Conservation (phyloP, 176 grass and related monocot species). For the Cymbopogon citratus region DNA sequence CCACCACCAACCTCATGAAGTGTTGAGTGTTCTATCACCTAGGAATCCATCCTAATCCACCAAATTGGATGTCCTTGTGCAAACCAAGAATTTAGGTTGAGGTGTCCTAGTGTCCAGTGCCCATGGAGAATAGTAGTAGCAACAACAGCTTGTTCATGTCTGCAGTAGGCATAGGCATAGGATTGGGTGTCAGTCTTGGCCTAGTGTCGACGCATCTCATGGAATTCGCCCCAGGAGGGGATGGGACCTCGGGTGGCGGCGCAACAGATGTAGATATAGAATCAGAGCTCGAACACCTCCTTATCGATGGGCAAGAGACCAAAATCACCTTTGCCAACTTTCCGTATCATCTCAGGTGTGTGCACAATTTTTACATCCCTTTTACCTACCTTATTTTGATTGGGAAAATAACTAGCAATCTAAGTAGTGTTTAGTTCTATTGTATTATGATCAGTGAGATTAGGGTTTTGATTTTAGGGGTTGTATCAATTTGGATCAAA, state of each 20-base stretch:
- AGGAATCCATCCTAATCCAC: neutral
- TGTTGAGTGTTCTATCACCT: neutral
- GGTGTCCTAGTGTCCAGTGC: neutral
- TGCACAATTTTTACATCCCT: neutral
- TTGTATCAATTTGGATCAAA: neutral
- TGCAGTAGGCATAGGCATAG: conserved; percentile 20
- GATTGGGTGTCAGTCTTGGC: conserved; percentile 31
- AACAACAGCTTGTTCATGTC: neutral
- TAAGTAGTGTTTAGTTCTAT: neutral
- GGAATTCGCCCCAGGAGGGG: neutral
- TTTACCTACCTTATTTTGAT: neutral
- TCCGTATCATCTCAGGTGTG: conserved; percentile 71
- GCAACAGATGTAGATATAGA: conserved; percentile 11
- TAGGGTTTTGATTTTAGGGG: neutral
- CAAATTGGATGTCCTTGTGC: conserved; percentile 13
- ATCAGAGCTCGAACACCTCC: conserved; percentile 45
- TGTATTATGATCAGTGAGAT: neutral
- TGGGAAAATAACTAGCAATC: neutral
- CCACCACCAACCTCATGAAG: neutral
- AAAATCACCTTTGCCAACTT: conserved; percentile 59
- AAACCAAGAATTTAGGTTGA: neutral
- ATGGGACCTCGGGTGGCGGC: neutral
- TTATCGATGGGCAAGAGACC: conserved; percentile 47
- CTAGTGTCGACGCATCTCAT: conserved; percentile 21
- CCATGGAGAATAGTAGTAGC: conserved; percentile 15